Conservation (phyloP, 2,329 filamentous ascomycete species). For the Dactylellina cionopaga region DNA sequence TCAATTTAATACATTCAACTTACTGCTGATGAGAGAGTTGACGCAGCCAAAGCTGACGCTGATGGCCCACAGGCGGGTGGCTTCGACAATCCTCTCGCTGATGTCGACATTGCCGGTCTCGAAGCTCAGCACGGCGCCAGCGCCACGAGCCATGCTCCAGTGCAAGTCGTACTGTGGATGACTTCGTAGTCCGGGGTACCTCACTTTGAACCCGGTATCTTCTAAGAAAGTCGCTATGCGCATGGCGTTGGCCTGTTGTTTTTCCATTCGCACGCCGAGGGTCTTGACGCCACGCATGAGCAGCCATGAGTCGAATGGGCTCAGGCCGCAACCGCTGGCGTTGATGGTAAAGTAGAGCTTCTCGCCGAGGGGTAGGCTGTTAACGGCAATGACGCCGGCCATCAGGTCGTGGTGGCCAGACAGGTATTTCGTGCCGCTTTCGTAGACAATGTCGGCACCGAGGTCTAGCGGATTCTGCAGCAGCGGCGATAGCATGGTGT, state of each 20-base stretch:
- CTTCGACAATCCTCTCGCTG: conserved; percentile 93
- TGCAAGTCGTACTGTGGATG: conserved; percentile 97
- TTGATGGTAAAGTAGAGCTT: conserved; percentile 98
- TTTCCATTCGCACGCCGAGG: conserved; percentile 96
- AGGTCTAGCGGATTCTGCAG: conserved; percentile 92
- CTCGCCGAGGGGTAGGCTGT: conserved; percentile 81
- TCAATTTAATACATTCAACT: not conserved
- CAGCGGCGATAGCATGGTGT: conserved; percentile 98
- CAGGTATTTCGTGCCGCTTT: conserved; percentile 96
- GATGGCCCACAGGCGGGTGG: conserved; percentile 89
- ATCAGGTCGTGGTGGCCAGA: conserved; percentile 99
- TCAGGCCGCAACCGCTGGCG: conserved; percentile 89
- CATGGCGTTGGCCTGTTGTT: conserved; percentile 93
- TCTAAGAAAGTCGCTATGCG: conserved; percentile 93
- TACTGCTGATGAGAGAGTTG: conserved; percentile 91
- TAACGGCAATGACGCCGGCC: conserved; percentile 94
- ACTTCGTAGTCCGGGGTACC: conserved; percentile 91
- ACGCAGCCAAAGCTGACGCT: conserved; percentile 98
- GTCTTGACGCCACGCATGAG: conserved; percentile 97
- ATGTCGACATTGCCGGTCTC: conserved; percentile 87
- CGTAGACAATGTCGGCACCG: conserved; percentile 95
- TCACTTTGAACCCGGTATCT: conserved; percentile 87
- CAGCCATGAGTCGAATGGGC: conserved; percentile 95
- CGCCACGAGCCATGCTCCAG: conserved; percentile 92
- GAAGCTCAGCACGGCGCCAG: conserved; percentile 93